Conservation (phyloP, 768 basidiomycete genomes). For the Suillus decipiens region DNA sequence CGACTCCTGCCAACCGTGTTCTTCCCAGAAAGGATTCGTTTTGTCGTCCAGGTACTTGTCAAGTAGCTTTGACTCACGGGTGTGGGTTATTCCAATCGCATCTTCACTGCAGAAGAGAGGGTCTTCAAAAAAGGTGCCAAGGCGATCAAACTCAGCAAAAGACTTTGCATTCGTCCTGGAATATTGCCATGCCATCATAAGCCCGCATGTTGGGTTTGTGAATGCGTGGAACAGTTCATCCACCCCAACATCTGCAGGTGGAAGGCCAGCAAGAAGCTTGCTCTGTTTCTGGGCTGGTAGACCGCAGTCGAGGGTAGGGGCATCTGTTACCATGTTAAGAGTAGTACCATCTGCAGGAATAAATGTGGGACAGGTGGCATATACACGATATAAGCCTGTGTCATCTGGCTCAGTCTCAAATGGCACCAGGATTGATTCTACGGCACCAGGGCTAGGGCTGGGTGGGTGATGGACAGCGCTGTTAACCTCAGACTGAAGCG, state of each 20-base stretch:
- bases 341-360: neutral
- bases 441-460: neutral
- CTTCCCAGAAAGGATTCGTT: slow-evolving; percentile 7
- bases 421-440: neutral
- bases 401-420: slow-evolving; percentile 3
- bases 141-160: slow-evolving; percentile 10
- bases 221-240: slow-evolving; percentile 17
- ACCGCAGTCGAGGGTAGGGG: slow-evolving; percentile 4
- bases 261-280: neutral
- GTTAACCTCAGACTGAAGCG: neutral
- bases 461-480: neutral
- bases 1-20: slow-evolving; percentile 13
- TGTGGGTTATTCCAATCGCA: slow-evolving; percentile 21
- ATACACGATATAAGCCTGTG: slow-evolving; percentile 6
- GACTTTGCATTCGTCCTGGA: slow-evolving; percentile 19
- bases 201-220: slow-evolving; percentile 24
- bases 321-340: slow-evolving; percentile 3
- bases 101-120: slow-evolving; percentile 25
- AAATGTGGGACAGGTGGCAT: slow-evolving; percentile 1
- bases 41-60: slow-evolving; percentile 7
- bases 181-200: slow-evolving; percentile 27
- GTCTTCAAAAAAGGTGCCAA: slow-evolving; percentile 19
- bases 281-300: neutral
- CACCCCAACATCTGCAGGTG: neutral
- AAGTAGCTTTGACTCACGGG: neutral